phyloP scores from a whole-genome alignment of 441 rosid genomes.

The Raphanus hybrid region DNA sequence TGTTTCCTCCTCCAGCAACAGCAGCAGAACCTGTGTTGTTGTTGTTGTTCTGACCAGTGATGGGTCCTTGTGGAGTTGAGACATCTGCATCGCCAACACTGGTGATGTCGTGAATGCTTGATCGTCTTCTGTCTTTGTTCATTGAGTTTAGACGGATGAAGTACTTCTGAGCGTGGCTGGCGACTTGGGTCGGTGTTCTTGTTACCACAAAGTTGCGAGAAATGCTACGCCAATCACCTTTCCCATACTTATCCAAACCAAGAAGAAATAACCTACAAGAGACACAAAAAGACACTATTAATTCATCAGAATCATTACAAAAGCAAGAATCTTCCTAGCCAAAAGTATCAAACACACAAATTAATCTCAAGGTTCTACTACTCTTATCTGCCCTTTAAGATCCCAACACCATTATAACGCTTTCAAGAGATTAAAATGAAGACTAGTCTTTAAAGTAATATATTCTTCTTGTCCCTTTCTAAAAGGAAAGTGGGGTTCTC shows the following conservation, averaged over 20 bases:
- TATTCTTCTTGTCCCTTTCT: not conserved
- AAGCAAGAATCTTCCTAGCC: not conserved
- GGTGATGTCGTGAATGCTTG: constrained; percentile 98
- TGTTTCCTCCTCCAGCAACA: constrained; percentile 56
- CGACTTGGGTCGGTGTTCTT: constrained; percentile 98
- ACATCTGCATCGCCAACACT: constrained; percentile 79
- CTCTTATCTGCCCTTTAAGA: too few species aligned
- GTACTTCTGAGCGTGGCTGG: constrained; percentile 97
- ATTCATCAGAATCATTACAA: constrained; percentile 8
- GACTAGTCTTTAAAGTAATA: too few species aligned
- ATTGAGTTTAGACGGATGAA: constrained; percentile 88
- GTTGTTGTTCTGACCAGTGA: constrained; percentile 74
- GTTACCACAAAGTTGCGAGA: constrained; percentile 96
- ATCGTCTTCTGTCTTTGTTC: constrained; percentile 95
- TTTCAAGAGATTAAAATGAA: too few species aligned
- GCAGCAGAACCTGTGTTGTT: constrained; percentile 40
- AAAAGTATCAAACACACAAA: too few species aligned
- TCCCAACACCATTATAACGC: too few species aligned
- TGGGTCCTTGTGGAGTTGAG: constrained; percentile 78
- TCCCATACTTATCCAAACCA: constrained; percentile 95
- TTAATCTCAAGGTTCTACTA: too few species aligned
- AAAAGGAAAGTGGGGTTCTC: constrained; percentile 34
- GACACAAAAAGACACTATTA: not conserved
- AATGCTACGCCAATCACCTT: constrained; percentile 99
- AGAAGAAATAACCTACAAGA: constrained; percentile 87